A percentile compares a stretch with the other conserved stretches of the same genome.
Conservation (phyloP, 2,329 filamentous ascomycete genomes). For the Pseudopithomyces chartarum region DNA sequence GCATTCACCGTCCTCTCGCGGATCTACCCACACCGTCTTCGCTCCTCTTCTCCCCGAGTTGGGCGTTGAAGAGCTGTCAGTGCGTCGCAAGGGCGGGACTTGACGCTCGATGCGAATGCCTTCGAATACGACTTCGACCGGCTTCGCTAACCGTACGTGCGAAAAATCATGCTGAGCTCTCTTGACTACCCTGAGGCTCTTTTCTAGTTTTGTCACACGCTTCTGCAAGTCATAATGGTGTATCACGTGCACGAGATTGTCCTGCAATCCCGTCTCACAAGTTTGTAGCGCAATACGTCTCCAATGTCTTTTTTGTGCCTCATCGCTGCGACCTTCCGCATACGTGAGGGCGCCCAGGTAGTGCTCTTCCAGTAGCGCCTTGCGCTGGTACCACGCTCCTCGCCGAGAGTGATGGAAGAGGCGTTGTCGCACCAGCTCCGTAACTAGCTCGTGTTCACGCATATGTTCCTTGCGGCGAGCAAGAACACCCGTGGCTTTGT, state of each 20-base stretch:
- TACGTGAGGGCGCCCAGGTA: constrained; percentile 70
- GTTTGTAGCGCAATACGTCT: constrained; percentile 75
- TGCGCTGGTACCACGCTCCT: constrained; percentile 94
- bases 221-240: constrained; percentile 96
- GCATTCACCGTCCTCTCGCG: constrained; percentile 73
- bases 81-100: constrained; percentile 42
- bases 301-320: constrained; percentile 81
- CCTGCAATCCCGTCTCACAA: constrained; percentile 85
- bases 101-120: constrained; percentile 77
- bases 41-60: constrained; percentile 55
- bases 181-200: constrained; percentile 77
- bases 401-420: constrained; percentile 85
- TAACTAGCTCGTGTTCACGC: constrained; percentile 75
- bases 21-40: constrained; percentile 89
- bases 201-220: constrained; percentile 89
- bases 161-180: constrained; percentile 91
- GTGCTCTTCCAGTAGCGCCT: constrained; percentile 91
- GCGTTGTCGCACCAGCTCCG: constrained; percentile 76
- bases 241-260: constrained; percentile 86
- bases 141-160: constrained; percentile 77
- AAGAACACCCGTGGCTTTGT: constrained; percentile 81
- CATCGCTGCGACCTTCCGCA: constrained; percentile 44
- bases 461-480: constrained; percentile 81
- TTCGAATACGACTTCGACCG: constrained; percentile 74
- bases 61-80: constrained; percentile 31